Evolutionary conservation across 2,329 filamentous ascomycete genomes (phyloP).

Genomic region (Cercospora zeae-maydis): DNA sequence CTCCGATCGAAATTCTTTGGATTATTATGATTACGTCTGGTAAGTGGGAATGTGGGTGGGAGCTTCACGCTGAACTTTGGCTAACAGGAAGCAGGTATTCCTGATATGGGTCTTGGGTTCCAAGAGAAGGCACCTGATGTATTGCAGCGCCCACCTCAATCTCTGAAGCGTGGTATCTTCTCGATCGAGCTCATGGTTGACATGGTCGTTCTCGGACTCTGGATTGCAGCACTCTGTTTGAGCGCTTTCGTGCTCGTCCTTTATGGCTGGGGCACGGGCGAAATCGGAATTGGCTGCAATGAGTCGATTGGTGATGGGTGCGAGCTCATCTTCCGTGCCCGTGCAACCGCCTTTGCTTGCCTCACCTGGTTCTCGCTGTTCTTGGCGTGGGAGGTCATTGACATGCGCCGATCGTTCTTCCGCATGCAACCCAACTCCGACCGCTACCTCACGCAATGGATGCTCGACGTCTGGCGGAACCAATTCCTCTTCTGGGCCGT

Average conservation of each 20-base stretch:
- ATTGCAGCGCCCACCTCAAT: conserved; percentile 74
- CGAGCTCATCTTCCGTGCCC: conserved; percentile 64
- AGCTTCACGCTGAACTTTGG: not conserved
- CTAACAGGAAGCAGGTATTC: conserved; percentile 47
- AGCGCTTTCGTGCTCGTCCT: conserved; percentile 61
- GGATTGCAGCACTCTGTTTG: conserved; percentile 67
- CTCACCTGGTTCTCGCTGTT: conserved; percentile 75
- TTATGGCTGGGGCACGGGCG: conserved; percentile 54
- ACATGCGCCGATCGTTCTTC: conserved; percentile 71
- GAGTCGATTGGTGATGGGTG: conserved; percentile 53
- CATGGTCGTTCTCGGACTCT: conserved; percentile 73
- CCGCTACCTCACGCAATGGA: conserved; percentile 63
- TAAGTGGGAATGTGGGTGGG: not conserved
- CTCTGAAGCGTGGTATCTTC: conserved; percentile 66
- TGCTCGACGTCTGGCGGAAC: conserved; percentile 66
- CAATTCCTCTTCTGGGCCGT: conserved; percentile 56
- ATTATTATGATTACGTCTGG: conserved; percentile 91
- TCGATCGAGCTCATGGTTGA: conserved; percentile 73
- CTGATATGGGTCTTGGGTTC: conserved; percentile 82
- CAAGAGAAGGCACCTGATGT: conserved; percentile 72
- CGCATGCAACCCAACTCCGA: conserved; percentile 63
- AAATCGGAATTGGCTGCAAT: conserved; percentile 60
- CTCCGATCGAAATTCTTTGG: conserved; percentile 82
- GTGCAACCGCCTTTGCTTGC: conserved; percentile 69
- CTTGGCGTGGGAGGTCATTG: conserved; percentile 74